Evolutionary conservation across 2,329 filamentous ascomycete species (phyloP).

Genomic region (Colletotrichum plurivorum): DNA sequence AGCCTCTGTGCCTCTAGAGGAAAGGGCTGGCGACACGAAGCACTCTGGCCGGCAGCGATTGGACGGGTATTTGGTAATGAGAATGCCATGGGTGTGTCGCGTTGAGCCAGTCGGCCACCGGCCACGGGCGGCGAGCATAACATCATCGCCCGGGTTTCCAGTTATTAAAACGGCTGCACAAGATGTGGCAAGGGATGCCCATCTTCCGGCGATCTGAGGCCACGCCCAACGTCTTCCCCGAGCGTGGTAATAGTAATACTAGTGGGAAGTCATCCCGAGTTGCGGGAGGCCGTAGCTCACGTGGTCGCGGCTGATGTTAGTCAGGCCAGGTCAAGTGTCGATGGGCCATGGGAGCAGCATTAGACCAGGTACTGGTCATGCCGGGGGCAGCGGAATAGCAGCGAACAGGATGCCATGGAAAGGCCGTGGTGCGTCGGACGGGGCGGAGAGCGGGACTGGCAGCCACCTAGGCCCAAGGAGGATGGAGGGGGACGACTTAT

Average conservation of each 20-base stretch:
- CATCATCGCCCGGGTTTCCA: slow-evolving; percentile 33
- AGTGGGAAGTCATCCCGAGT: too few relatives aligned
- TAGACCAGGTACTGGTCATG: too few relatives aligned
- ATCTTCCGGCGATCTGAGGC: slow-evolving; percentile 18
- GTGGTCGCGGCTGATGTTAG: too few relatives aligned
- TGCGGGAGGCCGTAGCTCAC: too few relatives aligned
- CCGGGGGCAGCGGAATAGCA: too few relatives aligned
- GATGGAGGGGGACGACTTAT: neutral
- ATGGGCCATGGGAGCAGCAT: too few relatives aligned
- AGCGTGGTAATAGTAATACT: too few relatives aligned
- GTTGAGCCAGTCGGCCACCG: slow-evolving; percentile 20
- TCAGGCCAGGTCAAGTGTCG: too few relatives aligned
- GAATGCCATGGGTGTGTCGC: slow-evolving; percentile 48
- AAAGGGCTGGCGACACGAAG: slow-evolving; percentile 36
- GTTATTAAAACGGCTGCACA: slow-evolving; percentile 15
- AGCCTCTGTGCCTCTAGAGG: slow-evolving; percentile 24
- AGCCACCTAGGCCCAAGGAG: neutral
- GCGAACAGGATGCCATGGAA: too few relatives aligned
- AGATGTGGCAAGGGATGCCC: slow-evolving; percentile 36
- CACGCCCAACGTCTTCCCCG: neutral
- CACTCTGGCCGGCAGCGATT: slow-evolving; percentile 44
- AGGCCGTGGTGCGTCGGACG: neutral
- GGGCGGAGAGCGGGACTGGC: neutral
- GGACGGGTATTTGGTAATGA: slow-evolving; percentile 55
- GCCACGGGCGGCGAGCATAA: slow-evolving; percentile 19